Conservation (phyloP, 495 filamentous ascomycete genomes). For the Clavariopsis aquatica region DNA sequence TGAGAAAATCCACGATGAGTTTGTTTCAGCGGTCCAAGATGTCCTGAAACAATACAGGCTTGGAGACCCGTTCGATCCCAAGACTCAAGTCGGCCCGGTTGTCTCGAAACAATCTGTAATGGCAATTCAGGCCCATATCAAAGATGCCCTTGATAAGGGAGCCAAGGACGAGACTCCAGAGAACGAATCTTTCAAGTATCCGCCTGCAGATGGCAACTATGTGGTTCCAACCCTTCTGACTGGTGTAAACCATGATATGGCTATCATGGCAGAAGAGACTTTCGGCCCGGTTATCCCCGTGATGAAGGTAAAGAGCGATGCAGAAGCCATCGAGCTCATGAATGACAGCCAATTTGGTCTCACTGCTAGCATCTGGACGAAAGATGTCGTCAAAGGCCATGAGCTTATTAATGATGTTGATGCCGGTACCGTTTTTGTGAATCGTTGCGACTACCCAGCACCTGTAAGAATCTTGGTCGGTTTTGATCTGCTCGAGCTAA, state of each 20-base stretch:
- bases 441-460: slow-evolving; percentile 88
- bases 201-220: slow-evolving; percentile 76
- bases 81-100: slow-evolving; percentile 85
- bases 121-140: slow-evolving; percentile 76
- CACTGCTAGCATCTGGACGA: slow-evolving; percentile 98
- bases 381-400: slow-evolving; percentile 76
- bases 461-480: slow-evolving; percentile 62
- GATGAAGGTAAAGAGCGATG: slow-evolving; percentile 84
- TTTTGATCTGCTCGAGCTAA: slow-evolving; percentile 4
- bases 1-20: slow-evolving; percentile 75
- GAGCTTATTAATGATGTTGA: slow-evolving; percentile 78
- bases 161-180: slow-evolving; percentile 80
- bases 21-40: slow-evolving; percentile 73
- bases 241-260: slow-evolving; percentile 81
- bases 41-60: slow-evolving; percentile 87
- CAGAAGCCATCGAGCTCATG: slow-evolving; percentile 82
- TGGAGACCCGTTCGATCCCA: slow-evolving; percentile 77
- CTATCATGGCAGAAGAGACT: slow-evolving; percentile 91
- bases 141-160: slow-evolving; percentile 81
- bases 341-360: slow-evolving; percentile 94
- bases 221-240: slow-evolving; percentile 80
- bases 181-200: slow-evolving; percentile 69
- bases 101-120: slow-evolving; percentile 73
- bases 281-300: slow-evolving; percentile 94
- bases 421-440: slow-evolving; percentile 95